Percentiles rank a stretch among this genome's conserved stretches.
These are phyloP conservation scores for Claviceps pusilla DNA, from an alignment of 2,329 filamentous ascomycete genomes.

Conservation along the genomic window DNA sequence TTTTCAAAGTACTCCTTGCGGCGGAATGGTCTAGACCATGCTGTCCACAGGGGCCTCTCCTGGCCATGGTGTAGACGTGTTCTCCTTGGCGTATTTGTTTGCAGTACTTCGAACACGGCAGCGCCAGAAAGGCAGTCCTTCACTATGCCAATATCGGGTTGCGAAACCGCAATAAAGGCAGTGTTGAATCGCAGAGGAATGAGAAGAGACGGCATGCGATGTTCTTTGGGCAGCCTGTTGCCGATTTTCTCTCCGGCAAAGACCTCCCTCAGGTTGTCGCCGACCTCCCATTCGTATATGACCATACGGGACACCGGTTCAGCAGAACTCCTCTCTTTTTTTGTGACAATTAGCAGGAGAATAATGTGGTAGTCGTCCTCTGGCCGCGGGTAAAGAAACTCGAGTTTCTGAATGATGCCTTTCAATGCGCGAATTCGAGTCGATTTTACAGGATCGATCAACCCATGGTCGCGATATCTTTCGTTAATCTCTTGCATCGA, in stretches of 20 bases:
- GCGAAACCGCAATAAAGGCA: slow-evolving; percentile 54
- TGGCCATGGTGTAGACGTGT: slow-evolving; percentile 33
- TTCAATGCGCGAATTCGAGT: slow-evolving; percentile 34
- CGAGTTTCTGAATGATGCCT: slow-evolving; percentile 70
- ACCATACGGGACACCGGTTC: slow-evolving; percentile 31
- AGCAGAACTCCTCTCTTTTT: slow-evolving; percentile 19
- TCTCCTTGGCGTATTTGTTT: slow-evolving; percentile 23
- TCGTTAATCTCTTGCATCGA: slow-evolving; percentile 33
- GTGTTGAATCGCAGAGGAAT: slow-evolving; percentile 58
- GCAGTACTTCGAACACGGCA: slow-evolving; percentile 31
- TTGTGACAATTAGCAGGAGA: slow-evolving; percentile 50
- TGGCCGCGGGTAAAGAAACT: slow-evolving; percentile 61
- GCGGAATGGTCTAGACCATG: slow-evolving; percentile 69
- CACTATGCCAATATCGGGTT: slow-evolving; percentile 41
- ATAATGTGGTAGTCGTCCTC: slow-evolving; percentile 57
- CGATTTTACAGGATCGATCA: slow-evolving; percentile 43
- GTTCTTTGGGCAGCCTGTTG: slow-evolving; percentile 32
- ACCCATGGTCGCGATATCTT: slow-evolving; percentile 30
- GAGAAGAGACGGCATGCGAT: slow-evolving; percentile 50
- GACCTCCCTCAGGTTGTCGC: slow-evolving; percentile 30
- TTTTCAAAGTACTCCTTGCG: slow-evolving; percentile 43
- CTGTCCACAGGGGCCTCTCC: slow-evolving; percentile 53
- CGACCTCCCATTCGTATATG: slow-evolving; percentile 46
- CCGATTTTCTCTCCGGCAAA: slow-evolving; percentile 33
- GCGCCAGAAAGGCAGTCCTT: slow-evolving; percentile 37